Percentiles rank a stretch among this genome's conserved stretches.
These are phyloP conservation scores for Asterionellopsis glacialis DNA, from an alignment of 108 stramenopile species.

Conservation along the genomic window DNA sequence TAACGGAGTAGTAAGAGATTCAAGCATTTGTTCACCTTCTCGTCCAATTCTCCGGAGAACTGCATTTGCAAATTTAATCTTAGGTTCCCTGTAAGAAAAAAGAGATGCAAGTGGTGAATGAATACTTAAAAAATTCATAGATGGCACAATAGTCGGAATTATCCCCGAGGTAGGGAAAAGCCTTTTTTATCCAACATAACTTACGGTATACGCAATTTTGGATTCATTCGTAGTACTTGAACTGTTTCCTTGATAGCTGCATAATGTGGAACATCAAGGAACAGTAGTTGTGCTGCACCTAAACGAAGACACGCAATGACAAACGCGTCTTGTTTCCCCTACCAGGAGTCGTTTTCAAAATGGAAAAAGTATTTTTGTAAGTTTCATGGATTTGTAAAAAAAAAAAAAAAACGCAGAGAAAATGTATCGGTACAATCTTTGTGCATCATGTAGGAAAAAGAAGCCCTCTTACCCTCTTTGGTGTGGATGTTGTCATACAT, in stretches of 20 bases:
- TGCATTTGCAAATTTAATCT: slow-evolving; percentile 81
- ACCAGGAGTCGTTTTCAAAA: not conserved
- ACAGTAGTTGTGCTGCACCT: slow-evolving; percentile 72
- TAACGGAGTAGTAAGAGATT: slow-evolving; percentile 30
- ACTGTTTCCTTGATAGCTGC: slow-evolving; percentile 79
- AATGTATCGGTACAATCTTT: slow-evolving; percentile 22
- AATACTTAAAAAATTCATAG: no score
- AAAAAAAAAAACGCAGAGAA: not conserved
- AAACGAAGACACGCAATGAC: slow-evolving; percentile 51
- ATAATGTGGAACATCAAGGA: slow-evolving; percentile 50
- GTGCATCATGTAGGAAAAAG: slow-evolving; percentile 7
- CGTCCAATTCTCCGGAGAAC: slow-evolving; percentile 55
- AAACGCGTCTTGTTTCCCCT: slow-evolving; percentile 3
- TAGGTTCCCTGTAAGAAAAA: slow-evolving; percentile 29
- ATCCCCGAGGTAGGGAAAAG: no score
- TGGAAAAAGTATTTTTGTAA: no score
- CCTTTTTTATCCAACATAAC: no score
- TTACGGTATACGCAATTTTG: slow-evolving; percentile 25
- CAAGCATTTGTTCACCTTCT: slow-evolving; percentile 28
- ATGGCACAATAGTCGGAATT: no score
- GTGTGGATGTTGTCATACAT: slow-evolving; percentile 2
- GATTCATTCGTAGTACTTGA: slow-evolving; percentile 51
- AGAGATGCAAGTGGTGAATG: not conserved
- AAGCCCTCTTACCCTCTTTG: not conserved
- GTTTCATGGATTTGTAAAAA: slow-evolving; percentile 1